Evolutionary conservation across 192 early-diverging fungal species (phyloP), one percentile per base, ranked within the genome.

Genomic region (Backusella mclennaniae): DNA sequence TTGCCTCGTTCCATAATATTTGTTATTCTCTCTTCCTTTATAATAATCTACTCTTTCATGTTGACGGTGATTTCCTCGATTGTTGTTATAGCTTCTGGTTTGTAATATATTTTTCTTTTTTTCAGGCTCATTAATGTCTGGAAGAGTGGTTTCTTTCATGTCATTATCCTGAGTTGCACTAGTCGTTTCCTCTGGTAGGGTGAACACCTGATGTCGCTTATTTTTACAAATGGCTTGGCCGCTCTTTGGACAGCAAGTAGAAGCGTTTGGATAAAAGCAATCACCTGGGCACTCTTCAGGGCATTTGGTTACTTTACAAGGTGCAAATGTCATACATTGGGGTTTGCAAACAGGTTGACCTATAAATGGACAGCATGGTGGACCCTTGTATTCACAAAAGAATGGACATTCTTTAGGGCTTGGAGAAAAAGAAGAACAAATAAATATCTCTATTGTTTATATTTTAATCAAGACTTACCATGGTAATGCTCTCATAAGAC

Each of bases 361-460:
- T 33, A 39, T 33, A 11, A 66, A 41, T 44, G 63, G 66, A 68
- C 74, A 75, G 11, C 66, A 38, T 12, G 23, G 26, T 17, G 39
- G 63, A 21, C 35, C 26, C 2, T 21, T 29, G 39, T 44, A 75
- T 14, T 31, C 17, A 9, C 74, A 75, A 11, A 67, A 67, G 6
- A 35, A 31, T 8, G 66, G 66, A 7, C 66, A 67, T 67, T 67
- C 66, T 67, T 67, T 67, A 17, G 66, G 66, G 35, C 66, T 67
- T 35, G 11, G 8, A 12, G 11, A 56, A 56, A 2, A 56, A 56
- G 11, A 19, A 56, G 29, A 23, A 23, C 3, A 59, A 26, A 59
- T 59, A 21, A 21, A 52, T 2, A 21, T 23, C 19, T 2, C 17
- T 1, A 11, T 8, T 59, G 8, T 59, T 59, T 23, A 23, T 59